Evolutionary conservation across 768 basidiomycete genomes (phyloP).

Genomic region (Sarcodon sp.): DNA sequence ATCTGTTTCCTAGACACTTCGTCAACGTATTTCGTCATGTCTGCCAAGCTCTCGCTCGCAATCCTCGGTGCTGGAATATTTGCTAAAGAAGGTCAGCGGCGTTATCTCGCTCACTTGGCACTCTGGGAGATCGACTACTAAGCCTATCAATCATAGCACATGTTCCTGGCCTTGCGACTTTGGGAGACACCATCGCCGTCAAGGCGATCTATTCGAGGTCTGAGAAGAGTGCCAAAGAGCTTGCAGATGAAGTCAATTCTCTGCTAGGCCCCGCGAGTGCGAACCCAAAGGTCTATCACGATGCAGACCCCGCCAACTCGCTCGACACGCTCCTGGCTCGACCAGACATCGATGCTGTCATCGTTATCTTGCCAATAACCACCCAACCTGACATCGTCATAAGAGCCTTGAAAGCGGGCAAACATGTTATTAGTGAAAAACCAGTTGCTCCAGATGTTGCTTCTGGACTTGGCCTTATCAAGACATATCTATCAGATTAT

Average conservation of each 20-base stretch:
- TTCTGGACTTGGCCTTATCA: conserved; percentile 49
- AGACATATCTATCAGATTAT: conserved; percentile 50
- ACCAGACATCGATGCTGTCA: conserved; percentile 57
- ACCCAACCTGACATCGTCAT: conserved; percentile 57
- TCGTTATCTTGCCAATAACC: conserved; percentile 69
- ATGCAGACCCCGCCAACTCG: conserved; percentile 26
- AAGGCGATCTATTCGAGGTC: conserved; percentile 79
- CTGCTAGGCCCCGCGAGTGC: conserved; percentile 23
- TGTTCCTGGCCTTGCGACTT: conserved; percentile 55
- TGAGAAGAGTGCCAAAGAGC: conserved; percentile 37
- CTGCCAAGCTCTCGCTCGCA: conserved; percentile 37
- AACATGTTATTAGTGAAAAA: conserved; percentile 86
- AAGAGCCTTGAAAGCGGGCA: conserved; percentile 57
- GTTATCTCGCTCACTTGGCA: conserved; percentile 1
- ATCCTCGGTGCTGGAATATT: conserved; percentile 77
- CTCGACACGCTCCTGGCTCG: conserved; percentile 57
- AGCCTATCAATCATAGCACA: conserved; percentile 37
- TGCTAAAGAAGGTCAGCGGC: conserved; percentile 49
- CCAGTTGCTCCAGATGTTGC: conserved; percentile 67
- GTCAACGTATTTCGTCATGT: conserved; percentile 18
- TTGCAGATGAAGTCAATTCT: conserved; percentile 32
- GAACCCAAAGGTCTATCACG: conserved; percentile 42
- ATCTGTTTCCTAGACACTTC: background rate
- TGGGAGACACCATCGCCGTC: conserved; percentile 34
- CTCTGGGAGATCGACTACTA: conserved; percentile 12